Evolutionary conservation across 345 rosid genomes (phyloP), one percentile per base, ranked within the genome.

Genomic region (Gossypium sturtianum): DNA sequence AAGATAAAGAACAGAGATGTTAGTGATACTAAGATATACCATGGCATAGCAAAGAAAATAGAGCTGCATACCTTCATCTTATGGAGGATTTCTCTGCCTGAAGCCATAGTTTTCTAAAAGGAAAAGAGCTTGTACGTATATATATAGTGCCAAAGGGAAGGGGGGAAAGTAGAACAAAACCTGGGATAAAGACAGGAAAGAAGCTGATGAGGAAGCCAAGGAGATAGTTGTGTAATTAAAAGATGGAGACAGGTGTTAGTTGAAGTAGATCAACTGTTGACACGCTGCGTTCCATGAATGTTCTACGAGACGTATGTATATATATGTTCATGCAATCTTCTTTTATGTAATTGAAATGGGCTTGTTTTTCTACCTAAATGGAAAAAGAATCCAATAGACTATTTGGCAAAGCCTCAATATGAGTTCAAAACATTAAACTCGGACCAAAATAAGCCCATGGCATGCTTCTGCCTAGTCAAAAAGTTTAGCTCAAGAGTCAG

Each of bases 51-150:
- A 74, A 65, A 75, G 54, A 66, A 12, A 4, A 49, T 47, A 12
- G 4, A 17, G 41, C 17, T 4, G 15, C 44, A 34, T 74, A 90
- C 95, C 90, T 94, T 94, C 97, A 92, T 86, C 84, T 88, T 92
- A 77, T 83, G 79, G 52, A 92, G 79, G 81, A 91, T 85, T 65
- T 94, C 92, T 76, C 19, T 94, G 70, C 96, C 91, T 45, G 79
- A 90, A 48, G 79, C 27, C 98, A 94, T 92, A 80, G 86, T 52
- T 45, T 20, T 10, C 13, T 12, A 7, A 45, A 4, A 13, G 22
- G 17, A 74, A 53, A 41, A 69, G 34, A 49, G 41, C 43, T 25
- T 12, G 63, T 58, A 12, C 10, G 4, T 58, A 20, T 11, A 3
- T 23, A 20, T 54, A n/a, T 54, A 19, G 48, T 43, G 56, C n/a